Percentiles rank a stretch among this genome's conserved stretches.
These are phyloP conservation scores for Saccharomyces jurei DNA, from an alignment of 805 yeast species.

Conservation along the genomic window DNA sequence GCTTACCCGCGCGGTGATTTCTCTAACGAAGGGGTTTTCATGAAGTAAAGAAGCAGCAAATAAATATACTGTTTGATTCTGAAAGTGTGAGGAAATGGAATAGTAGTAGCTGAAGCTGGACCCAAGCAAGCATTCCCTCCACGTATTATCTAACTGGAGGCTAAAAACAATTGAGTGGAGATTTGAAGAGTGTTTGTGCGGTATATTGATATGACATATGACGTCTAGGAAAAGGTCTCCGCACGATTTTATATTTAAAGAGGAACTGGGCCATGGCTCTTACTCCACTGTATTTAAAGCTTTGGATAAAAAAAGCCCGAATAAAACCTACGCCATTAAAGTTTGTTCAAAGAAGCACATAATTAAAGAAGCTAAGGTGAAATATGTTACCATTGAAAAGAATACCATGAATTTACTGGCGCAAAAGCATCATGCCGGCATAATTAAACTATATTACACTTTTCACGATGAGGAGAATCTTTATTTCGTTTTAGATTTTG, in stretches of 20 bases:
- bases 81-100: background rate
- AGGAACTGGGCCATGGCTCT: constrained; percentile 79
- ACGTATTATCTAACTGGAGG: background rate
- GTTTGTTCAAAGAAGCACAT: constrained; percentile 87
- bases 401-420: constrained; percentile 70
- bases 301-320: constrained; percentile 48
- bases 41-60: background rate
- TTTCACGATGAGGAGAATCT: constrained; percentile 86
- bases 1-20: background rate
- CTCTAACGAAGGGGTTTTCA: background rate
- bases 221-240: constrained; percentile 27
- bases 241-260: constrained; percentile 28
- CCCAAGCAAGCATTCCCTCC: background rate
- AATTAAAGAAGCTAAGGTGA: constrained; percentile 87
- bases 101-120: background rate
- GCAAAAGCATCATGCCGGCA: constrained; percentile 84
- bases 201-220: constrained; percentile 10
- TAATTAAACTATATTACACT: constrained; percentile 84
- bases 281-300: constrained; percentile 92
- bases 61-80: background rate
- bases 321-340: constrained; percentile 72
- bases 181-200: background rate
- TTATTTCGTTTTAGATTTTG: constrained; percentile 88
- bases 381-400: constrained; percentile 93
- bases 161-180: background rate